Conservation (phyloP, 1,139 yeast genomes). For the Yamadazyma trypodendri region DNA sequence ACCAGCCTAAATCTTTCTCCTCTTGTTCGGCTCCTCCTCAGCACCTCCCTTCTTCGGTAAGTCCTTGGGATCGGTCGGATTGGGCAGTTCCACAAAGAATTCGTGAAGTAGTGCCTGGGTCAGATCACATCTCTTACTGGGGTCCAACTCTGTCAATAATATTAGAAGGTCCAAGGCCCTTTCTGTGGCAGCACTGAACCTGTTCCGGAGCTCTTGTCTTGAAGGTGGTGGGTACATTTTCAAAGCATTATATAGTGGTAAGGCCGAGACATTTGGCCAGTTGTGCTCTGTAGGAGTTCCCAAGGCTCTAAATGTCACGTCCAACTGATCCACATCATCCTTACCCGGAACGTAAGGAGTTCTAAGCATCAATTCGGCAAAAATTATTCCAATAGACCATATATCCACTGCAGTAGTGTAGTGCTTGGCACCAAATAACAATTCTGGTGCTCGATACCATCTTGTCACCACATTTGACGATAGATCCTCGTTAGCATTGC, state of each 20-base stretch:
- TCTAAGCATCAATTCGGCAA: conserved; percentile 92
- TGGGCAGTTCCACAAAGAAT: conserved; percentile 73
- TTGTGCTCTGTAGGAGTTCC: conserved; percentile 93
- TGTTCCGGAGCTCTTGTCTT: conserved; percentile 71
- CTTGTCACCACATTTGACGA: conserved; percentile 95
- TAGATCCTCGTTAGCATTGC: conserved; percentile 74
- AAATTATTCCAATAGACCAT: conserved; percentile 95
- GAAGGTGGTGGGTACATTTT: conserved; percentile 82
- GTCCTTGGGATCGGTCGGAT: conserved; percentile 69
- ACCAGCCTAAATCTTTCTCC: conserved; percentile 15
- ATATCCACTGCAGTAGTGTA: conserved; percentile 87
- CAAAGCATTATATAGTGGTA: conserved; percentile 73
- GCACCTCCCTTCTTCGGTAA: conserved; percentile 54
- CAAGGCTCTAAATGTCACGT: conserved; percentile 86
- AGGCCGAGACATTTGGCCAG: conserved; percentile 87
- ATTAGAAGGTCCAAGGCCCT: conserved; percentile 75
- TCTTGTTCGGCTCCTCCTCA: conserved; percentile 14
- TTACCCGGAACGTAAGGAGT: conserved; percentile 93
- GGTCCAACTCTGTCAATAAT: conserved; percentile 76
- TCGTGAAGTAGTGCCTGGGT: conserved; percentile 63
- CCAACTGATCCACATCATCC: conserved; percentile 86
- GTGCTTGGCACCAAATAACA: conserved; percentile 83
- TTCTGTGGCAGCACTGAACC: conserved; percentile 93
- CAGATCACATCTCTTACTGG: conserved; percentile 68
- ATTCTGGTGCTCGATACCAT: conserved; percentile 96